Conservation (phyloP, 352 stramenopile genomes). For the Aphanomyces cochlioides region DNA sequence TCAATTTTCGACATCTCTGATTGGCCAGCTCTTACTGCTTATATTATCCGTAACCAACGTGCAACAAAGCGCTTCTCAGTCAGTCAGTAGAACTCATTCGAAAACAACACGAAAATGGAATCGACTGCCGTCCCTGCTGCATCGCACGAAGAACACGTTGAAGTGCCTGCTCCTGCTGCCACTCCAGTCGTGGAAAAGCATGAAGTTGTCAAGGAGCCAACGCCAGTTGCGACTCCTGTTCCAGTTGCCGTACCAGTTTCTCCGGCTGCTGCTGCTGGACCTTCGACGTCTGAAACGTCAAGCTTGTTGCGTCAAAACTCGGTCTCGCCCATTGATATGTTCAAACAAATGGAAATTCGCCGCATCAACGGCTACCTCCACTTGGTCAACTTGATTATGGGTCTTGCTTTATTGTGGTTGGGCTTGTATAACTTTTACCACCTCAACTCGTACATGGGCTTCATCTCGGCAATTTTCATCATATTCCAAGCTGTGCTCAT, state of each 20-base stretch:
- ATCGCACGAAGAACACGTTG: too few species aligned
- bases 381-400: conserved; percentile 24
- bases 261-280: not conserved
- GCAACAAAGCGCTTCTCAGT: not conserved
- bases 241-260: conserved; percentile 7
- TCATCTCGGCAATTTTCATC: conserved; percentile 19
- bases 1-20: too few species aligned
- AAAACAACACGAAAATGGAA: conserved; percentile 6
- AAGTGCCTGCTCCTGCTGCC: not conserved
- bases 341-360: conserved; percentile 26
- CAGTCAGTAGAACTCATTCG: not conserved
- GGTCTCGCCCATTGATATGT: conserved; percentile 17
- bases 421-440: conserved; percentile 22
- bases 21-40: too few species aligned
- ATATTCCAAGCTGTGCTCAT: conserved; percentile 19
- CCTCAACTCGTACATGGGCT: conserved; percentile 20
- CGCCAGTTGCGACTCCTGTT: conserved; percentile 11
- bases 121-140: not conserved
- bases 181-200: conserved; percentile 3
- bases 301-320: not conserved
- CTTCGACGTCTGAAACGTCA: not conserved
- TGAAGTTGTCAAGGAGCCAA: not conserved
- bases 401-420: conserved; percentile 1
- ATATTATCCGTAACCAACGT: too few species aligned
- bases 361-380: conserved; percentile 28